Percentiles rank a stretch among this genome's conserved stretches.
Evolutionary conservation across 2,329 filamentous ascomycete species (phyloP).

Genomic region (Trichothecium roseum): DNA sequence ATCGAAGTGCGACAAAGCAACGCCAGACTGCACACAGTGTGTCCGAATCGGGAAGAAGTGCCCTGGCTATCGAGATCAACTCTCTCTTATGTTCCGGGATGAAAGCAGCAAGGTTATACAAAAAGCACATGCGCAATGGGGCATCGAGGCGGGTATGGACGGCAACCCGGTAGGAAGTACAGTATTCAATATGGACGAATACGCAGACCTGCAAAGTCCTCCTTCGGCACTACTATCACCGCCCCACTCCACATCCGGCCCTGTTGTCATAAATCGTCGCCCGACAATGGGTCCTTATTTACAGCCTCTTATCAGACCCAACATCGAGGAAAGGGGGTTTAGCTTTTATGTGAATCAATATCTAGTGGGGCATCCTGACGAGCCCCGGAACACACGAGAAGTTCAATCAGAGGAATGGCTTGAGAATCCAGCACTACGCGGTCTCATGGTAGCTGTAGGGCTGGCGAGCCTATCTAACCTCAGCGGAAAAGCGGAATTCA

Average conservation of each 20-base stretch:
- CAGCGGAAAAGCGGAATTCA: conserved; percentile 32
- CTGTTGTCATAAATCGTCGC: too few species aligned
- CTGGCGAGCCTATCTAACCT: conserved; percentile 48
- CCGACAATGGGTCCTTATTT: conserved; percentile 7
- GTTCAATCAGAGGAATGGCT: conserved; percentile 25
- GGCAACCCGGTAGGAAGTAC: conserved; percentile 5
- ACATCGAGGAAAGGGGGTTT: conserved; percentile 34
- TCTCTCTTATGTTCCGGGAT: conserved; percentile 56
- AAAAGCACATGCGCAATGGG: conserved; percentile 45
- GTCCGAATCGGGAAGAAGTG: conserved; percentile 48
- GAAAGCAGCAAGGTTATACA: conserved; percentile 52
- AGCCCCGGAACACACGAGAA: conserved; percentile 27
- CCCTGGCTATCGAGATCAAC: conserved; percentile 53
- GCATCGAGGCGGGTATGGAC: conserved; percentile 17
- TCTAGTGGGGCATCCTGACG: conserved; percentile 39
- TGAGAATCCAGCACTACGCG: conserved; percentile 27
- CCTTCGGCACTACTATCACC: not conserved
- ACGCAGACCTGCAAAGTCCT: conserved; percentile 8
- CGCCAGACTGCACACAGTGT: conserved; percentile 53
- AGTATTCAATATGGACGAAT: conserved; percentile 4
- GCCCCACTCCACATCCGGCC: conserved; percentile 1
- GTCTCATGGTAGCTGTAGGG: conserved; percentile 46
- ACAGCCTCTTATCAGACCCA: conserved; percentile 25
- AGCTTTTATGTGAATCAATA: conserved; percentile 42
- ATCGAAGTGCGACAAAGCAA: conserved; percentile 51